phyloP scores from a whole-genome alignment of 2,329 filamentous ascomycete species.

The Pyrenophora graminea region DNA sequence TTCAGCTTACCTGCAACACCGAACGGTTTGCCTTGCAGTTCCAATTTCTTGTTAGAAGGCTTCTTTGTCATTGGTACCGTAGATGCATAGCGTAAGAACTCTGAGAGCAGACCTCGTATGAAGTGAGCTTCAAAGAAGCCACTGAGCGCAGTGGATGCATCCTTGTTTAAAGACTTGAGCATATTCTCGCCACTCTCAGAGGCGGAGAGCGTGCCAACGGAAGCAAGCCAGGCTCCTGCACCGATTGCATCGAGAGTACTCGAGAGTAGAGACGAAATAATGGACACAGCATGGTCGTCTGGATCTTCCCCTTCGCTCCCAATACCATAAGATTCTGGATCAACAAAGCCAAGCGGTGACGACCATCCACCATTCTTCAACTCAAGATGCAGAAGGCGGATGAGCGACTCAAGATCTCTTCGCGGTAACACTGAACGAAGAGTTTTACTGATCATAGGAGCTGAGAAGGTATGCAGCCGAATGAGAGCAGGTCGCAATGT shows the following conservation, averaged over 20 bases:
- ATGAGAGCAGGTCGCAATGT: conserved; percentile 70
- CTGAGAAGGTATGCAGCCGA: conserved; percentile 70
- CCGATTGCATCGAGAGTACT: conserved; percentile 77
- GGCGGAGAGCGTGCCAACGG: conserved; percentile 55
- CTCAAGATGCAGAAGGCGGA: conserved; percentile 73
- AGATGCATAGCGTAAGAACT: conserved; percentile 64
- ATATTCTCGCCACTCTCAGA: conserved; percentile 65
- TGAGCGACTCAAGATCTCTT: conserved; percentile 71
- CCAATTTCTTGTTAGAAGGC: conserved; percentile 37
- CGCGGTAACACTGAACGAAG: conserved; percentile 67
- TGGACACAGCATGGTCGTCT: conserved; percentile 69
- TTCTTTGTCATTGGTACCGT: conserved; percentile 37
- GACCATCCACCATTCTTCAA: conserved; percentile 78
- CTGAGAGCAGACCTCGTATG: conserved; percentile 66
- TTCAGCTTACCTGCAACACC: conserved; percentile 42
- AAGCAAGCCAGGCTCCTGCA: conserved; percentile 69
- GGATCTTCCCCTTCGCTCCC: conserved; percentile 55
- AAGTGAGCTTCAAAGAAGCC: conserved; percentile 71
- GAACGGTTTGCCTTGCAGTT: conserved; percentile 54
- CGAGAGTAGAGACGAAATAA: conserved; percentile 72
- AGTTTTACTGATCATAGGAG: conserved; percentile 62
- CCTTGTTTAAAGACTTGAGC: conserved; percentile 66
- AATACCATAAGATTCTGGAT: conserved; percentile 42
- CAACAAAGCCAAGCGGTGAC: conserved; percentile 67
- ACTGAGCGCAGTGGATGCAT: conserved; percentile 72